Conservation (phyloP, 208 protist genomes). For the Angomonas ambiguus region DNA sequence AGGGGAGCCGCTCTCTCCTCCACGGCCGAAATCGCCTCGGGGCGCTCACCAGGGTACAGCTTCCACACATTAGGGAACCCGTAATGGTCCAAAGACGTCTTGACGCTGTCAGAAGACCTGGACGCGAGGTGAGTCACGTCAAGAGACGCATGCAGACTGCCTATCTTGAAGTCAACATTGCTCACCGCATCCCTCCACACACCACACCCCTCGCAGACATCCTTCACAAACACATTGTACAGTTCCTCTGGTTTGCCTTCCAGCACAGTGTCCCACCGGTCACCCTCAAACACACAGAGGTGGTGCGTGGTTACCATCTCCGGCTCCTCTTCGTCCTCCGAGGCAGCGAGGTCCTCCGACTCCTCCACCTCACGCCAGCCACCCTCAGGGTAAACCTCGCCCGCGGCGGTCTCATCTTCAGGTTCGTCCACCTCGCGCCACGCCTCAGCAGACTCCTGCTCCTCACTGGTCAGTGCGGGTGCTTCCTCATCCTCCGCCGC, state of each 20-base stretch:
- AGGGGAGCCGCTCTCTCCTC: neutral
- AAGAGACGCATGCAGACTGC: constrained; percentile 15
- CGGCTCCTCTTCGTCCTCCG: constrained; percentile 2
- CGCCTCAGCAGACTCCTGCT: constrained; percentile 40
- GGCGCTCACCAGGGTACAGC: constrained; percentile 45
- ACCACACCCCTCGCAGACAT: constrained; percentile 53
- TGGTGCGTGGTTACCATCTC: constrained; percentile 7
- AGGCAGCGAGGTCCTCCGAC: neutral
- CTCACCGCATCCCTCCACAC: constrained; percentile 36
- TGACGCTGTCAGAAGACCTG: constrained; percentile 60
- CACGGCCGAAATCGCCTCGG: constrained; percentile 14
- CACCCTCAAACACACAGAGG: neutral
- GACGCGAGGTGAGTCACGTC: constrained; percentile 71
- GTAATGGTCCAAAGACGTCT: constrained; percentile 47
- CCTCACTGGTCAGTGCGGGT: constrained; percentile 34
- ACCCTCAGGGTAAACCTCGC: constrained; percentile 61
- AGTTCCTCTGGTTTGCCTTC: constrained; percentile 22
- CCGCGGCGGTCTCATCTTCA: constrained; percentile 17
- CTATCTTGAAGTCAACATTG: constrained; percentile 66
- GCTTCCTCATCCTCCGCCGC: constrained; percentile 38
- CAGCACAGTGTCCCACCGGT: constrained; percentile 10
- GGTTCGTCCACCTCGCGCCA: constrained; percentile 43
- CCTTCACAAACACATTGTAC: constrained; percentile 56
- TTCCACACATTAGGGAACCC: constrained; percentile 60
- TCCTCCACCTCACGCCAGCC: constrained; percentile 21